These are phyloP conservation scores for Blastomyces silverae DNA, from an alignment of 2,329 filamentous ascomycete genomes.

Conservation along the genomic window DNA sequence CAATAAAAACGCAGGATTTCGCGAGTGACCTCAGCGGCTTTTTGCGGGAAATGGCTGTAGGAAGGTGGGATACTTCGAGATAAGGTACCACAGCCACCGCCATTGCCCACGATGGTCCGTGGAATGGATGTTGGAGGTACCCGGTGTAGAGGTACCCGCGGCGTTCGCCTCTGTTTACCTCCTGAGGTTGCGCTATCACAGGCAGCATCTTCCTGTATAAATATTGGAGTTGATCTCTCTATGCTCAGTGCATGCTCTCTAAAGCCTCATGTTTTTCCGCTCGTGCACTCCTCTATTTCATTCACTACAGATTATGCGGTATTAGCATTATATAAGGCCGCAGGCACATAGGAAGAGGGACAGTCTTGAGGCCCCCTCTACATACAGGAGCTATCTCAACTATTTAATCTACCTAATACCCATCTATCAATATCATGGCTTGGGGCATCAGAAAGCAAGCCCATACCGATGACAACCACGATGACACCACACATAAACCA, in stretches of 20 bases:
- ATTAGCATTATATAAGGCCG: background rate
- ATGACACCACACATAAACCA: constrained; percentile 30
- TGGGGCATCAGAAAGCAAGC: constrained; percentile 34
- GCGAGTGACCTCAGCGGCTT: background rate
- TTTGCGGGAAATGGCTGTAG: background rate
- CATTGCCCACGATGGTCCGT: background rate
- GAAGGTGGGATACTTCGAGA: background rate
- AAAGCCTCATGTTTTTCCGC: background rate
- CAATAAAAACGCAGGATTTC: constrained; percentile 12
- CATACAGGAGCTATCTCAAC: background rate
- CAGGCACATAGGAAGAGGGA: background rate
- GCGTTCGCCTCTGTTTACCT: background rate
- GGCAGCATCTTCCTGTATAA: background rate
- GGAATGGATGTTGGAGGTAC: background rate
- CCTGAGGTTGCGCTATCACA: background rate
- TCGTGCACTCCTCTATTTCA: background rate
- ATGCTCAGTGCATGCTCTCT: too few relatives aligned
- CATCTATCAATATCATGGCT: constrained; percentile 25
- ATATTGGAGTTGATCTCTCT: background rate
- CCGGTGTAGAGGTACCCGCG: background rate
- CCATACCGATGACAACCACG: constrained; percentile 24
- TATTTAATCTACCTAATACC: background rate
- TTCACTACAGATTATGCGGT: background rate
- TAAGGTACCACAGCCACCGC: background rate
- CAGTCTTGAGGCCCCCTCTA: background rate